Conservation (phyloP, 176 grass and related monocot genomes). For the Carex myosuroides region DNA sequence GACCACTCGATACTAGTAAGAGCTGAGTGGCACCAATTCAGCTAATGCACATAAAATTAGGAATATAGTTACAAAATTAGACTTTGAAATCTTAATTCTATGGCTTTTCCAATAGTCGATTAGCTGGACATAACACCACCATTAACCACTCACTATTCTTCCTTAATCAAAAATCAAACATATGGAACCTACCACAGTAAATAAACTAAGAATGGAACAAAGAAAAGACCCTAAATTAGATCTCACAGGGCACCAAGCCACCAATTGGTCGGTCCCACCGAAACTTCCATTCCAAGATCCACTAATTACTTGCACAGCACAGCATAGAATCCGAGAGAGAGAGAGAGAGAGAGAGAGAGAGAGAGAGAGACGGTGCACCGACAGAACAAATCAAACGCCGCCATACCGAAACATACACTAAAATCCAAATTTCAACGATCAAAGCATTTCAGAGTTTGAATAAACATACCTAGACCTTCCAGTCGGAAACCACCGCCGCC, state of each 20-base stretch:
- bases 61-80: not conserved
- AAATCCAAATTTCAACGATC: not conserved
- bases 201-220: not conserved
- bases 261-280: slow-evolving; percentile 41
- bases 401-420: not conserved
- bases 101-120: not conserved
- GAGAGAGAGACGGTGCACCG: slow-evolving; percentile 24
- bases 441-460: not conserved
- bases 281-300: slow-evolving; percentile 33
- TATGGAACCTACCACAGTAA: not conserved
- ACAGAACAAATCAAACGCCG: slow-evolving; percentile 34
- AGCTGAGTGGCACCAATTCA: not conserved
- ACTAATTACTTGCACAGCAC: slow-evolving; percentile 19
- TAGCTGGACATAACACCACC: not conserved
- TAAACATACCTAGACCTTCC: slow-evolving; percentile 10
- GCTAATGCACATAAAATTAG: not conserved
- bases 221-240: slow-evolving; percentile 9
- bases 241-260: slow-evolving; percentile 19
- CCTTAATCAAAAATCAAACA: not conserved
- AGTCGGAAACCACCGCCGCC: slow-evolving; percentile 6
- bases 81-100: not conserved
- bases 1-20: not conserved
- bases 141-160: not conserved
- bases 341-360: slow-evolving; percentile 36
- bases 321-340: slow-evolving; percentile 31